Evolutionary conservation across 176 grass and related monocot species (phyloP), one percentile per base, ranked within the genome.

Genomic region (Rhynchospora pubera): DNA sequence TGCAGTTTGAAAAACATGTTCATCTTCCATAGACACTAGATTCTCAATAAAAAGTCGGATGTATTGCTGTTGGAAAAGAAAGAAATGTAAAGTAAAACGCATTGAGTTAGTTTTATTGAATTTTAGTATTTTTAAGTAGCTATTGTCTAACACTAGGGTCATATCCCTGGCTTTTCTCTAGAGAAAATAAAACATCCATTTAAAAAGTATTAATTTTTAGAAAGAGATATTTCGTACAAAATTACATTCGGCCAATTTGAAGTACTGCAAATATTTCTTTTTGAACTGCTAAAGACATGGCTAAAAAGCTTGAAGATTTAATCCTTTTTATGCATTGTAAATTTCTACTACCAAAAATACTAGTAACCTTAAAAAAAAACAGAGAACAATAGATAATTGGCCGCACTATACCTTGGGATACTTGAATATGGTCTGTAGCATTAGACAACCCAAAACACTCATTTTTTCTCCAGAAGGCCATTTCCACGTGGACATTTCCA

Each of bases 361-460:
- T 44, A 87, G 34, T 39, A 39, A 39, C 34, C 23, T 50, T 30
- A 39, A 64, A 47, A 45, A 77, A 18, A 44, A 53, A 39, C 84
- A 1, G 11, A 18, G 28, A 14, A 26, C 8, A 44, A 59, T 16
- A 85, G 19, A 62, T 14, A 55, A 50, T 69, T 53, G 24, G 47
- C 15, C 2, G 2, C 3, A 77, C 72, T 86, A 67, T 93, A 98
- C 90, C 86, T 86, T 91, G 22, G 92, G 92, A 81, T 85, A 93
- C 57, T 88, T 90, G 66, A 94, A 91, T 85, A 98, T 86, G 26
- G 87, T 93, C 80, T 98, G 90, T 57, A 98, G 78, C 92, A 98
- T 98, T 55, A 98, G 85, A 83, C 92, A 98, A 84, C 92, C 92
- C 63, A 98, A 84, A 61, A 94, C 89, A 79, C 88, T 90, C 92